Percentiles rank a stretch among this genome's conserved stretches.
Conservation (phyloP, 177 flowering plant species). For the Vitis hybrid region DNA sequence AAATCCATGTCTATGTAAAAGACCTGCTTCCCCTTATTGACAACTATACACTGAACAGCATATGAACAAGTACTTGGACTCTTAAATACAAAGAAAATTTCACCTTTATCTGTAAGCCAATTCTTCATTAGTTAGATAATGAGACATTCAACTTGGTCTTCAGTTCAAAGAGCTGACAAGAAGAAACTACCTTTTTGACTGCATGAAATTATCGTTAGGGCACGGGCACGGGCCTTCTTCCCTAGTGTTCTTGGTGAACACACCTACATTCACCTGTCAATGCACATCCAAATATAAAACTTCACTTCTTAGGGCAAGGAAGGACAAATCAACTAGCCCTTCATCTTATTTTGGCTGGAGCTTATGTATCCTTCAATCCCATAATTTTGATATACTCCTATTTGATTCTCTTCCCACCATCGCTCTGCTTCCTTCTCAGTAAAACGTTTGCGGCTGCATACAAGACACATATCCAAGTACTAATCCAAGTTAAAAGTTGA, state of each 20-base stretch:
- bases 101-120: no score
- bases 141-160: no score
- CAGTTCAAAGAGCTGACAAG: background rate
- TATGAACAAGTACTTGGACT: no score
- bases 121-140: no score
- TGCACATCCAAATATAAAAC: background rate
- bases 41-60: no score
- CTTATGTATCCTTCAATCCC: constrained; percentile 37
- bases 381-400: constrained; percentile 43
- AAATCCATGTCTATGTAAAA: no score
- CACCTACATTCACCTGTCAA: no score
- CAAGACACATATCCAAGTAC: constrained; percentile 11
- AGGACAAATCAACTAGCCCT: constrained; percentile 2
- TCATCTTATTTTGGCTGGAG: constrained; percentile 20
- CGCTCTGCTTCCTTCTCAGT: constrained; percentile 54
- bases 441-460: constrained; percentile 62
- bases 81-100: no score
- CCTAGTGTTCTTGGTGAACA: no score
- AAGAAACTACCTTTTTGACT: background rate
- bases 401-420: constrained; percentile 74
- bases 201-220: no score
- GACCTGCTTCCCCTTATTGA: no score
- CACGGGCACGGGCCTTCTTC: no score
- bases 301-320: background rate
- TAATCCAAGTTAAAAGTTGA: background rate